Base-by-base conservation (phyloP, 768 basidiomycete genomes). In the Rhodotorula taiwanensis region DNA sequence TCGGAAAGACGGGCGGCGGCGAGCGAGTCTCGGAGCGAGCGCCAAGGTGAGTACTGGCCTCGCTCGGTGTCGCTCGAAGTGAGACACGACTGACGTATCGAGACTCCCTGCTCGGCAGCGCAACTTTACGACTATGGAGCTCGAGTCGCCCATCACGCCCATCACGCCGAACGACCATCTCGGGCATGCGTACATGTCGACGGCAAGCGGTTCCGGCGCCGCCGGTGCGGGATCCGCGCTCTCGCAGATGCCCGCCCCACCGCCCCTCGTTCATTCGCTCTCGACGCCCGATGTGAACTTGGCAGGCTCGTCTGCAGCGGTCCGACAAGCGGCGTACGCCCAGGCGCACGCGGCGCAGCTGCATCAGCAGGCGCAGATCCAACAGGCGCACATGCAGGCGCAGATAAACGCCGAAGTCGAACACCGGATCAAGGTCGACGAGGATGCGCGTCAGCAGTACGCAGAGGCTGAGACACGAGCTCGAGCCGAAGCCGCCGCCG, bases 91-190 rank as follows among this genome's bases (percentile, higher is more conserved):
- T 52, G 15, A 4, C 23, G 3, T 14, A 9, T 15, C 36, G 18
- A 27, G 10, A 21, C 36, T 11, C 30, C 5, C 27, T 23, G 3
- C 11, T 20, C 20, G 28, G 16, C 41, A 60, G 58, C 58, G 44
- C 33, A 3, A 45, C 23, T 58, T 61, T 56, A 28, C 52, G 31
- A 55, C 63, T 30, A 62, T 69, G 63, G 67, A 69, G 23, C 48
- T 59, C 49, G 67, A 69, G 30, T 55, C 62, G 28, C 63, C 60
- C 13, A 39, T 47, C 10, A 57, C 60, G 33, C 49, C 62, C 21
- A 30, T 55, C 36, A 47, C 45, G 45, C 51, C 51, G 10, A 20
- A 23, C 5, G 51, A 52, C n/a, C 51, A 39, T 39, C 36, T 10
- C 36, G 36, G 36, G 10, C 10, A 16, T n/a, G n/a, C n/a, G n/a